Conservation (phyloP, 306 rosid genomes). For the Inga leiocalycina region DNA sequence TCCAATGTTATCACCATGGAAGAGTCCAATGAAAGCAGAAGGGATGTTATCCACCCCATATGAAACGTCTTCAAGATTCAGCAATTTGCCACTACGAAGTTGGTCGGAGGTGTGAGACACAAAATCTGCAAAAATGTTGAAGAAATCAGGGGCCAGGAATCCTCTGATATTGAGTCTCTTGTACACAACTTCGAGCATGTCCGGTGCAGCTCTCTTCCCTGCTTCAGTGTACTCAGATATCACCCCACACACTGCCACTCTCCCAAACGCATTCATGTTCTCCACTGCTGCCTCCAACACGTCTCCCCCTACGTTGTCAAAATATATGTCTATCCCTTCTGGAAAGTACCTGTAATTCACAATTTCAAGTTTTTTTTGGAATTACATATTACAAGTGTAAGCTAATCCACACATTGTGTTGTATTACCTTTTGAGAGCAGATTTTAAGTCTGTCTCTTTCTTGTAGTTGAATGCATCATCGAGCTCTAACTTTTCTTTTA, state of each 20-base stretch:
- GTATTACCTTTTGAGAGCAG: too few relatives aligned
- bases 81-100: constrained; percentile 46
- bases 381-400: too few relatives aligned
- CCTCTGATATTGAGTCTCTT: constrained; percentile 66
- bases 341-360: constrained; percentile 58
- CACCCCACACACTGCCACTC: constrained; percentile 68
- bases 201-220: constrained; percentile 48
- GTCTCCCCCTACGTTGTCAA: constrained; percentile 80
- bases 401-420: too few relatives aligned
- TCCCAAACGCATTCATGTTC: constrained; percentile 69
- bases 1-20: constrained; percentile 65
- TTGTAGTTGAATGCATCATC: too few relatives aligned
- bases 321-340: constrained; percentile 75
- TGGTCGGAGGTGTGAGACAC: constrained; percentile 42
- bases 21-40: constrained; percentile 67
- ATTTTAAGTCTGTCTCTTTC: too few relatives aligned
- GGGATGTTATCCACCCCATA: constrained; percentile 64
- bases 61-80: constrained; percentile 59
- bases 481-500: too few relatives aligned
- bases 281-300: constrained; percentile 72
- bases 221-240: constrained; percentile 60
- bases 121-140: constrained; percentile 49
- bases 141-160: constrained; percentile 52
- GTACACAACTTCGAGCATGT: constrained; percentile 62
- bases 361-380: too few relatives aligned